Base-by-base conservation (phyloP, 306 rosid genomes). In the Sphenostylis stenocarpa region DNA sequence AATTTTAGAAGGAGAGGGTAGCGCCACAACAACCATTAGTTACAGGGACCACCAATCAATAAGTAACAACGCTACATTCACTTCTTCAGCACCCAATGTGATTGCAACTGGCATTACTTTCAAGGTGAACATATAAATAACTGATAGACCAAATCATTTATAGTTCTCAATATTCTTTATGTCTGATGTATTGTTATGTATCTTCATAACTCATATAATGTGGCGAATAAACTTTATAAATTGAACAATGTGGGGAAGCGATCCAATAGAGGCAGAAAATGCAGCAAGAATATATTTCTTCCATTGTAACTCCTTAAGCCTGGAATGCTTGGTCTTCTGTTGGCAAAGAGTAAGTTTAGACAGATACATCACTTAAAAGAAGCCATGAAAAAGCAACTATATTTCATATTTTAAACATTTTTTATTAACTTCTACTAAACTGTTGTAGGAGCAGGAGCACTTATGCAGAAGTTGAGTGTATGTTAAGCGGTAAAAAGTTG, bases 261-360 rank as follows among this genome's bases (percentile, higher is more conserved):
- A 31, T 20, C 14, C 0, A 20, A 53, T 53, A 1, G 0, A 0
- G 66, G 76, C 55, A 39, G 90, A 86, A 3, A 0, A 66, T 7
- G 85, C 87, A 11, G 84, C 29, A 53, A 8, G 5, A 53, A 3
- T 31, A 31, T 31, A 31, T 87, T 21, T 33, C 36, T 38, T 3
- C 68, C 0, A 15, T 45, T 15, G 51, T 76, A 81, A 17, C 77
- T 13, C 81, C 86, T 21, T 2, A 61, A 33, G 88, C 85, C 24
- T 84, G 90, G 90, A 0, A 24, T 70, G 79, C 85, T 15, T 86
- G 85, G 84, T 0, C 12, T 7, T 8, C 5, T 41, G 2, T 0
- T 9, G 86, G 90, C 16, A 61, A 67, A 1, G 88, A 78, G 90
- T 83, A 39, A 39, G 57, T 51, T 12, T 7, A 49, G 8, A 19